Conservation (phyloP, 306 rosid species). For the Arachis hypogaea region DNA sequence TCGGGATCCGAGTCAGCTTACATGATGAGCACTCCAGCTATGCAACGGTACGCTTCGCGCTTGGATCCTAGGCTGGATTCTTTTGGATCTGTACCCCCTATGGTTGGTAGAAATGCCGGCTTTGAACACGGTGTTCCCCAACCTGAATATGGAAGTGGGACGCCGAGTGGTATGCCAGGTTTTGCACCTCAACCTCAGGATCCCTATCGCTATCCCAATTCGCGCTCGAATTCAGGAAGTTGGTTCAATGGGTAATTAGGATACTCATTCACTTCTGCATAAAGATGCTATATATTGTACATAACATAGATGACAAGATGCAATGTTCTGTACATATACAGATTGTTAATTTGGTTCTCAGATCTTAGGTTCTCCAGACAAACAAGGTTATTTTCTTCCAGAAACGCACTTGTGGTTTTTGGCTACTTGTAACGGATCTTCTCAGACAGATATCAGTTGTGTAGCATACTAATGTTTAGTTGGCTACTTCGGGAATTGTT, state of each 20-base stretch:
- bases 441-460: too few species aligned
- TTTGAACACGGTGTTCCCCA: constrained; percentile 43
- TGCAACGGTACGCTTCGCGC: constrained; percentile 68
- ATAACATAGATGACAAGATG: constrained; percentile 12
- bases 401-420: not conserved
- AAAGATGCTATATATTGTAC: constrained; percentile 14
- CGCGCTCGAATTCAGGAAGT: constrained; percentile 57
- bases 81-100: constrained; percentile 43
- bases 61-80: constrained; percentile 54
- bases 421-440: not conserved
- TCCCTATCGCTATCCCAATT: constrained; percentile 16
- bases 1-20: constrained; percentile 39
- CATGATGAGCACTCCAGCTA: constrained; percentile 51
- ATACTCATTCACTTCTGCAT: not conserved
- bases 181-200: constrained; percentile 49
- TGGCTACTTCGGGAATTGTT: too few species aligned
- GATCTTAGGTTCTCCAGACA: not conserved
- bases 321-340: constrained; percentile 13
- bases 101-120: constrained; percentile 22
- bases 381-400: not conserved
- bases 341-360: not conserved
- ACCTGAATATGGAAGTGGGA: constrained; percentile 43
- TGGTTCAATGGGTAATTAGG: constrained; percentile 54
- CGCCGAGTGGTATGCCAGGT: constrained; percentile 33
- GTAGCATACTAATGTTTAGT: too few species aligned